A percentile compares a stretch with the other conserved stretches of the same genome.
Evolutionary conservation across 441 rosid genomes (phyloP).

Genomic region (Capsella rubella): DNA sequence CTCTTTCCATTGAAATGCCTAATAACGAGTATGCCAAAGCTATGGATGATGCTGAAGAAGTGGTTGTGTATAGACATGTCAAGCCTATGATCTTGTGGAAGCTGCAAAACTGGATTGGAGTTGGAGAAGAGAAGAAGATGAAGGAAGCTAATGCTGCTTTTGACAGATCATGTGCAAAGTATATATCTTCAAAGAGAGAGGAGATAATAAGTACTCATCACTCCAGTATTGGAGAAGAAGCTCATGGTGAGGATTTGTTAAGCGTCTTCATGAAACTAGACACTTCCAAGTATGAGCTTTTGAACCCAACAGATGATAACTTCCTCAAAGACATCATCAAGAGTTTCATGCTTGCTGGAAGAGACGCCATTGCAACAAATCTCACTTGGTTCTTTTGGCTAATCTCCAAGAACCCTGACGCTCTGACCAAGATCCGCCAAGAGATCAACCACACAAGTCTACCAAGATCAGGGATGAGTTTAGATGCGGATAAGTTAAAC

Average conservation of each 20-base stretch:
- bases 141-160: conserved; percentile 37
- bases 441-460: conserved; percentile 41
- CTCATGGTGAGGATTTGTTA: conserved; percentile 40
- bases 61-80: conserved; percentile 36
- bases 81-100: conserved; percentile 43
- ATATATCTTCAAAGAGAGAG: conserved; percentile 33
- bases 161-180: conserved; percentile 26
- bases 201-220: conserved; percentile 8
- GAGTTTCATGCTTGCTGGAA: conserved; percentile 49
- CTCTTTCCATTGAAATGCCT: conserved; percentile 46
- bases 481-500: conserved; percentile 17
- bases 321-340: conserved; percentile 52
- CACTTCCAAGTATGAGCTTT: conserved; percentile 22
- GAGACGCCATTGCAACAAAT: conserved; percentile 53
- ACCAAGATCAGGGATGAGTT: not conserved
- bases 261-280: conserved; percentile 40
- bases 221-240: not conserved
- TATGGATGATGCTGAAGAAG: conserved; percentile 43
- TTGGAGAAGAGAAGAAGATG: conserved; percentile 47
- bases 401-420: conserved; percentile 48
- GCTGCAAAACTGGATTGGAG: conserved; percentile 38
- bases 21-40: conserved; percentile 41
- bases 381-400: conserved; percentile 55
- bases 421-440: conserved; percentile 48
- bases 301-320: conserved; percentile 37